Evolutionary conservation across 2,329 filamentous ascomycete genomes (phyloP), one percentile per base, ranked within the genome.

Genomic region (Neofusicoccum sp.): DNA sequence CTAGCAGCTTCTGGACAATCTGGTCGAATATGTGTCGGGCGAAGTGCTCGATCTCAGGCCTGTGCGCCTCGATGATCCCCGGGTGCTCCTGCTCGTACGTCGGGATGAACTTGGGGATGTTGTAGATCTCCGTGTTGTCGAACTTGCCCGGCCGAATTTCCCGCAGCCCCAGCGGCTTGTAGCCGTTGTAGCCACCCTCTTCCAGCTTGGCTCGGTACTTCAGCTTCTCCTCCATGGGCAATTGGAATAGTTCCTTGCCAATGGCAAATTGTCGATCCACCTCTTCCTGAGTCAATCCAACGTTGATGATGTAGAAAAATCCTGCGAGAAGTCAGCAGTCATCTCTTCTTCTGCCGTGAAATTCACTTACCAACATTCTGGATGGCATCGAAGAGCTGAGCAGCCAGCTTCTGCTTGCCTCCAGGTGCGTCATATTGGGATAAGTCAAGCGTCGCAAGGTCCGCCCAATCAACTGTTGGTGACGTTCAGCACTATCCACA

Each of bases 221-320:
- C 58, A 83, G 76, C 66, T 87, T 88, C 66, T 88, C 84, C 7
- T 84, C 80, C 0, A 78, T 75, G 0, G 84, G 77, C 0, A 87
- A 73, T 4, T 79, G 69, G 66, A 86, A 86, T 62, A 87, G 80
- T 33, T 82, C 76, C 61, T 84, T 83, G 1, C 81, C 85, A 2
- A 88, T 78, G 11, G 84, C 82, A 63, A 86, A 87, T 64, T 88
- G 85, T 4, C 77, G 76, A 63, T 87, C 80, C 1, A 88, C 78
- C 67, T 85, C 76, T 51, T 86, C 83, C 68, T 86, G 83, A 0
- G 73, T 75, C 12, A 88, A 76, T 24, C 84, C 84, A 63, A 83
- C 86, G 71, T 71, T 85, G 61, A 80, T 82, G 26, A 87, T 80
- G 63, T 87, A 86, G 73, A 87, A 87, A 73, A 87, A 84, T 2